Conservation (phyloP, 1,284 basidiomycete species). For the Gymnopus androsaceus region DNA sequence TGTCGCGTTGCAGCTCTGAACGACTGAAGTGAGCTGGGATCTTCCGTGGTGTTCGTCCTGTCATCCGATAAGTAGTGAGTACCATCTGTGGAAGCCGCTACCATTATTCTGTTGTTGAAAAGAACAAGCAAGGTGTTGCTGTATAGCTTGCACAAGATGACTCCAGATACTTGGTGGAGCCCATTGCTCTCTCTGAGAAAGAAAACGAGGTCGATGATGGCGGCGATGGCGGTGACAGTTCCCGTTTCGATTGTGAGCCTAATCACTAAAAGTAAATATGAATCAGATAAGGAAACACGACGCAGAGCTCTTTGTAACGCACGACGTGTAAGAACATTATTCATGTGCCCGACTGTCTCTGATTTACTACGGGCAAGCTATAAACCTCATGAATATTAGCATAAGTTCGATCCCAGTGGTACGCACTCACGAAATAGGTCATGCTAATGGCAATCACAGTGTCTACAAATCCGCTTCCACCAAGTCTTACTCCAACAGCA, state of each 20-base stretch:
- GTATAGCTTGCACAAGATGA: conserved; percentile 22
- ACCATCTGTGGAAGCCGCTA: not conserved
- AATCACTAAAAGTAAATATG: conserved; percentile 7
- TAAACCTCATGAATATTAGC: not conserved
- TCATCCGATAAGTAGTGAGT: not conserved
- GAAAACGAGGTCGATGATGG: conserved; percentile 22
- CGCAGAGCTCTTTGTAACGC: not conserved
- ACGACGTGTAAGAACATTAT: conserved; percentile 18
- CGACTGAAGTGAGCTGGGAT: no score
- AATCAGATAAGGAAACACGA: not conserved
- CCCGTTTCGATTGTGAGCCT: conserved; percentile 22
- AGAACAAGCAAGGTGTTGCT: conserved; percentile 21
- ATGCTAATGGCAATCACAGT: conserved; percentile 21
- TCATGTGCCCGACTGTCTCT: conserved; percentile 14
- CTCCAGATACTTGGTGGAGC: conserved; percentile 20
- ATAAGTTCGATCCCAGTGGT: no score
- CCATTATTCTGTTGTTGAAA: conserved; percentile 20
- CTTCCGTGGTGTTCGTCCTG: not conserved
- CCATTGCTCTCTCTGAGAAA: conserved; percentile 18
- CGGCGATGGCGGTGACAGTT: conserved; percentile 20
- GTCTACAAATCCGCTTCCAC: conserved; percentile 16
- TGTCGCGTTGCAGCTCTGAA: no score
- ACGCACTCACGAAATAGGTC: conserved; percentile 21
- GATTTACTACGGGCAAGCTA: not conserved
- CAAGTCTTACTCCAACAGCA: conserved; percentile 20